These are phyloP conservation scores for Ophiostoma himal-ulmi DNA, from an alignment of 2,329 filamentous ascomycete species.

Conservation along the genomic window DNA sequence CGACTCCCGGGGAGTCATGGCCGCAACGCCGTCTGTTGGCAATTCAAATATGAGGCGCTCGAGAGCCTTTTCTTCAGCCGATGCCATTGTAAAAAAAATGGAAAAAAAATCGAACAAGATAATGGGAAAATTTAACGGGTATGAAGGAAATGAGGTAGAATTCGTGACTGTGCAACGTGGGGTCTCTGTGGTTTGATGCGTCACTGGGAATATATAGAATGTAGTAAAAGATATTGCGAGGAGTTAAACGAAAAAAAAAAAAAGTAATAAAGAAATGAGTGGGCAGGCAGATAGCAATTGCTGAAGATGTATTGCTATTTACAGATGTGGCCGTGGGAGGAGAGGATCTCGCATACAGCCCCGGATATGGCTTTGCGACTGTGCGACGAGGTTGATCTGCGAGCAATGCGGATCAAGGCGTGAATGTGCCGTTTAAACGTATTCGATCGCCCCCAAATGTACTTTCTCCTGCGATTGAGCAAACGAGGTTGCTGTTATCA, in stretches of 20 bases:
- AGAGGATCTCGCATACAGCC: not conserved
- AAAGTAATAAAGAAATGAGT: not conserved
- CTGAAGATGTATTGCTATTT: not conserved
- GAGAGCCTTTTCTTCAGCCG: conserved; percentile 9
- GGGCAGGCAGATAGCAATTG: not conserved
- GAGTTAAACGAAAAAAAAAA: not conserved
- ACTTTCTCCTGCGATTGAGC: not conserved
- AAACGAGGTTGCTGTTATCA: not conserved
- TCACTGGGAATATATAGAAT: not conserved
- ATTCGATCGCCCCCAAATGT: not conserved
- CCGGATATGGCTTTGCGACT: not conserved
- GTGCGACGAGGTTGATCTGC: not conserved
- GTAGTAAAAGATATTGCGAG: not conserved
- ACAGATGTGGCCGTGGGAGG: not conserved
- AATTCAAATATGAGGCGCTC: not conserved
- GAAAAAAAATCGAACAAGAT: not conserved
- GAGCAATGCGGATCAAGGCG: not conserved
- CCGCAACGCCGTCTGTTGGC: not conserved
- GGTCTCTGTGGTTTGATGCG: not conserved
- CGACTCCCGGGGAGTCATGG: conserved; percentile 2
- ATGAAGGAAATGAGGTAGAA: not conserved
- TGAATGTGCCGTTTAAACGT: not conserved
- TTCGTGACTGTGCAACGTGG: not conserved
- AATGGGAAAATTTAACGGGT: not conserved
- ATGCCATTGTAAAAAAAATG: not conserved